Conservation (phyloP, 495 filamentous ascomycete species). For the Cercophora samala region DNA sequence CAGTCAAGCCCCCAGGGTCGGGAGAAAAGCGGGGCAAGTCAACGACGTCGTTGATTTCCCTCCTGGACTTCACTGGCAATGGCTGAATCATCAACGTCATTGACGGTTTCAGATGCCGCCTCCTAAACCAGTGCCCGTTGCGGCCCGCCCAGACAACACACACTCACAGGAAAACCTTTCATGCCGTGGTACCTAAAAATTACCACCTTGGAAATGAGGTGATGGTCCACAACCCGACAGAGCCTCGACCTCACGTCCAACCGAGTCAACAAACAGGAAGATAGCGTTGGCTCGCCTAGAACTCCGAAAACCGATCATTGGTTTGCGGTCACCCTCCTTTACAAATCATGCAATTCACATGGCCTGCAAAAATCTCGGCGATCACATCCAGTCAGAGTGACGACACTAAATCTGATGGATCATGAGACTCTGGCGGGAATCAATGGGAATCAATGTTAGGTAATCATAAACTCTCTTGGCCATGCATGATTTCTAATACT, state of each 20-base stretch:
- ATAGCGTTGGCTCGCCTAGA: neutral
- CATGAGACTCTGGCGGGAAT: neutral
- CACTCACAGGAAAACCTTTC: neutral
- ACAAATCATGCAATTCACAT: neutral
- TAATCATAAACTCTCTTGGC: neutral
- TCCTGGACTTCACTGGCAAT: neutral
- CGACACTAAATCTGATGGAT: neutral
- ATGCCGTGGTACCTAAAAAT: neutral
- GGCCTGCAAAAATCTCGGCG: neutral
- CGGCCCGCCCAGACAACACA: neutral
- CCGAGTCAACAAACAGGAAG: neutral
- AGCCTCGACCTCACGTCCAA: neutral
- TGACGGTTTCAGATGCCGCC: neutral
- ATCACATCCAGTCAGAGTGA: neutral
- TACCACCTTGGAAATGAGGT: neutral
- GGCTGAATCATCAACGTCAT: neutral
- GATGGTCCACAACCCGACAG: neutral
- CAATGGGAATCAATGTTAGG: neutral
- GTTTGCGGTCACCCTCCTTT: neutral
- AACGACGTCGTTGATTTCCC: neutral
- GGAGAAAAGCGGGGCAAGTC: neutral
- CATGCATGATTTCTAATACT: neutral
- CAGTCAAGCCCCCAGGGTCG: neutral
- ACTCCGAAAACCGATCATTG: neutral
- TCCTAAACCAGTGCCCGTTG: neutral